These are phyloP conservation scores for Psidium guajava DNA, from an alignment of 345 rosid species.

Conservation along the genomic window DNA sequence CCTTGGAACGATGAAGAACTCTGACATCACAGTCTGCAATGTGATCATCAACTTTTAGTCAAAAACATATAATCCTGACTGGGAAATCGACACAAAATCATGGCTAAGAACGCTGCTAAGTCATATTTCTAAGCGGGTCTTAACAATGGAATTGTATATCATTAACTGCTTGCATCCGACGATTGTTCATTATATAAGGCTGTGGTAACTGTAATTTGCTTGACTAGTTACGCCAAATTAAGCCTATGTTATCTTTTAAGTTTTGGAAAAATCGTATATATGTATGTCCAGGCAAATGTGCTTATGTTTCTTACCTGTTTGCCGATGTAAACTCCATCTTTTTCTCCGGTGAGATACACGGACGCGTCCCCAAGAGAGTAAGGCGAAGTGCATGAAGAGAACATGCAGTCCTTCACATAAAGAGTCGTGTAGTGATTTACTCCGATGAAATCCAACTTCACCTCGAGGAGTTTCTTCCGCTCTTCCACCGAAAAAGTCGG, in stretches of 20 bases:
- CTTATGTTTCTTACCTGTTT: not conserved
- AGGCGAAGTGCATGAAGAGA: constrained; percentile 6
- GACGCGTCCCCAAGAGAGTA: constrained; percentile 1
- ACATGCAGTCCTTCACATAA: constrained; percentile 13
- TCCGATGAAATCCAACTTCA: constrained; percentile 16
- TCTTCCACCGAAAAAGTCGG: constrained; percentile 14
- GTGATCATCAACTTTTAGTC: not conserved
- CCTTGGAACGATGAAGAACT: constrained; percentile 19
- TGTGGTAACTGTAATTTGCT: too few relatives aligned
- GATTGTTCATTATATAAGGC: not conserved
- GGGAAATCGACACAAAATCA: not conserved
- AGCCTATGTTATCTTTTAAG: too few relatives aligned
- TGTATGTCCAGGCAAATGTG: not conserved
- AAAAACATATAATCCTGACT: not conserved
- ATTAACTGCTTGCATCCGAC: not conserved
- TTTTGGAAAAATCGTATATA: too few relatives aligned
- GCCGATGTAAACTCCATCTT: constrained; percentile 7
- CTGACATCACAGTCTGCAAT: constrained; percentile 1
- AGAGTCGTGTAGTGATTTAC: constrained; percentile 6
- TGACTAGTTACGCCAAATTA: too few relatives aligned
- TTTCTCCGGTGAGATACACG: constrained; percentile 1
- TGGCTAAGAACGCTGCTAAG: not conserved
- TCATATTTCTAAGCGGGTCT: not conserved
- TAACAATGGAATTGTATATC: not conserved
- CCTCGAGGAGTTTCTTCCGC: constrained; percentile 6